Evolutionary conservation across 2,329 filamentous ascomycete species (phyloP), one percentile per base, ranked within the genome.

Genomic region (Diaporthe vexans): DNA sequence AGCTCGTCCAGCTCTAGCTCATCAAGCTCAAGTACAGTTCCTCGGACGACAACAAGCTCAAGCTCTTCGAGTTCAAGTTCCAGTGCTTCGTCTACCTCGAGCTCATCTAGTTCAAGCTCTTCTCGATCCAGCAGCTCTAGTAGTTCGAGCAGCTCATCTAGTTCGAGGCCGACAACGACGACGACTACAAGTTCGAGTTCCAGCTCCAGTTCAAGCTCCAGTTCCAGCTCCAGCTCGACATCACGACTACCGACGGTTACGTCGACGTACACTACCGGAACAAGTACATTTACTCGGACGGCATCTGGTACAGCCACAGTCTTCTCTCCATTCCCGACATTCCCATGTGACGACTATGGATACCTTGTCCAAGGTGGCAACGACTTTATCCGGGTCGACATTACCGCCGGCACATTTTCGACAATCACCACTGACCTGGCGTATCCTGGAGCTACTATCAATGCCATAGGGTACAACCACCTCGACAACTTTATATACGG

Each of bases 401-500:
- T 67, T 3, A 52, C 63, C n/a, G 51, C 63, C 19, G 63, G 63
- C 3, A 11, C 29, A 6, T 67, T 37, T 10, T 37, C 63, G 19
- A 67, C 63, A 6, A 33, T 67, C 33, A 67, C 63, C 9, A 5
- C 46, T 54, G 48, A 68, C 48, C 29, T 68, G 19, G 63, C 63
- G 9, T 54, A 68, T 26, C 48, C 63, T 24, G 46, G 46, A 13
- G 63, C 63, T 9, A 68, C 63, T 4, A 54, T 68, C n/a, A 68
- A 68, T 13, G 63, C 63, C 1, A 54, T 68, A 6, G 63, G 48
- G 6, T 68, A 68, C 15, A 68, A 54, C 11, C 21, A 11, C 15
- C 52, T 37, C 17, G 63, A 68, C 63, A 29, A 54, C 33, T 68
- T 54, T 15, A 68, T 68, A 17, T 68, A 68, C n/a, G 63, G 63